Evolutionary conservation across 768 basidiomycete species (phyloP).

Genomic region (Pleurotus giganteus): DNA sequence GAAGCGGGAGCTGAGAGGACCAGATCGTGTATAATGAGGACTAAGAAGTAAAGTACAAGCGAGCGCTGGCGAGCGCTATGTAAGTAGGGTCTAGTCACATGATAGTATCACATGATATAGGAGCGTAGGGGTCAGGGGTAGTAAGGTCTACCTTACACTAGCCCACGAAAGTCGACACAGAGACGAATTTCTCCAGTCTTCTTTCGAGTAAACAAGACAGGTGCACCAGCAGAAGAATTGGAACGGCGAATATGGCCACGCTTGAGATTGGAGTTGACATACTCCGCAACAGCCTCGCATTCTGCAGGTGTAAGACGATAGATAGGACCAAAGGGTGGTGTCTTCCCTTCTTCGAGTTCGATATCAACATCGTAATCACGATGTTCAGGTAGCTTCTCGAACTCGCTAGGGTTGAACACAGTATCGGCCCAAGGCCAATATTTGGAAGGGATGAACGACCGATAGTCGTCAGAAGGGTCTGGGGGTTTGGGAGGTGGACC

Average conservation of each 20-base stretch:
- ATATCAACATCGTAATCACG: conserved; percentile 29
- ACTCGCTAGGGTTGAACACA: conserved; percentile 22
- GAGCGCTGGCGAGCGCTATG: too few relatives aligned
- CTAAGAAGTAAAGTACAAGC: too few relatives aligned
- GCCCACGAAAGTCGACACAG: conserved; percentile 29
- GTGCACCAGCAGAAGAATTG: conserved; percentile 26
- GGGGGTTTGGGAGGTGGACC: not conserved
- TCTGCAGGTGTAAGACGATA: conserved; percentile 30
- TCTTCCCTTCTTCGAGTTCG: conserved; percentile 25
- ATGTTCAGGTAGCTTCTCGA: conserved; percentile 25
- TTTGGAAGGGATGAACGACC: not conserved
- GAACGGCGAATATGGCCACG: conserved; percentile 35
- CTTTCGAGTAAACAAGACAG: conserved; percentile 30
- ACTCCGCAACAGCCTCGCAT: conserved; percentile 17
- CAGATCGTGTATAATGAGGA: too few relatives aligned
- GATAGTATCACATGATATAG: too few relatives aligned
- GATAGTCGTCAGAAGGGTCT: not conserved
- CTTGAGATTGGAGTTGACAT: conserved; percentile 22
- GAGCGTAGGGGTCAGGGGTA: too few relatives aligned
- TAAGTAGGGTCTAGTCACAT: too few relatives aligned
- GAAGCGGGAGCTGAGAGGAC: too few relatives aligned
- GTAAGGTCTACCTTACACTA: too few relatives aligned
- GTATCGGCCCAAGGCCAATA: conserved; percentile 10
- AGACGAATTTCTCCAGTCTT: conserved; percentile 32
- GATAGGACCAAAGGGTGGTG: conserved; percentile 25